Conservation (phyloP, 192 early-diverging fungal species). For the Diversispora eburnea region DNA sequence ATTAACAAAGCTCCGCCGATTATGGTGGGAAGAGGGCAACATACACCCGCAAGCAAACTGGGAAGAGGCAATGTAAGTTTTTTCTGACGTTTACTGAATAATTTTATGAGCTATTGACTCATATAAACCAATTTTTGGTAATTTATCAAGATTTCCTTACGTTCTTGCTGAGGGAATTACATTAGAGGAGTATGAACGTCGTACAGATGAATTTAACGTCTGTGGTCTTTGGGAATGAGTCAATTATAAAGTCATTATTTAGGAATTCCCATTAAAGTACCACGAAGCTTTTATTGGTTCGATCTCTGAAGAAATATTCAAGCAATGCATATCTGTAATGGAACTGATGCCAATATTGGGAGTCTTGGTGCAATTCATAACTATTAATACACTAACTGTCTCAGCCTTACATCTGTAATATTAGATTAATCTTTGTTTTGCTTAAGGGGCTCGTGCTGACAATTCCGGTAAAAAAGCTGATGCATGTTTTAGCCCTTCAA, state of each 20-base stretch:
- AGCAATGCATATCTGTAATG: background rate
- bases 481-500: background rate
- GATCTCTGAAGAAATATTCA: background rate
- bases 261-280: too few species aligned
- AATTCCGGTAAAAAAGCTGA: background rate
- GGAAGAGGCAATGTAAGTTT: constrained; percentile 10
- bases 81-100: background rate
- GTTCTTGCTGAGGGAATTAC: background rate
- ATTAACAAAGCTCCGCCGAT: background rate
- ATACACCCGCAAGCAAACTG: constrained; percentile 10
- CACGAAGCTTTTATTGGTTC: background rate
- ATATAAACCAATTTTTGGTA: background rate
- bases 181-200: constrained; percentile 11
- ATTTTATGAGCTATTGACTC: background rate
- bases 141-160: constrained; percentile 15
- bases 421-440: constrained; percentile 9
- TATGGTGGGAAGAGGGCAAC: background rate
- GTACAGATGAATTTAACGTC: background rate
- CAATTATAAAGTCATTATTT: too few species aligned
- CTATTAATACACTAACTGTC: background rate
- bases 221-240: background rate
- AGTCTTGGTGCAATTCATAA: background rate
- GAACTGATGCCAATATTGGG: background rate
- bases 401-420: background rate
- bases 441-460: constrained; percentile 1